Base-by-base conservation (phyloP, 1,284 basidiomycete species). In the Malassezia equina region DNA sequence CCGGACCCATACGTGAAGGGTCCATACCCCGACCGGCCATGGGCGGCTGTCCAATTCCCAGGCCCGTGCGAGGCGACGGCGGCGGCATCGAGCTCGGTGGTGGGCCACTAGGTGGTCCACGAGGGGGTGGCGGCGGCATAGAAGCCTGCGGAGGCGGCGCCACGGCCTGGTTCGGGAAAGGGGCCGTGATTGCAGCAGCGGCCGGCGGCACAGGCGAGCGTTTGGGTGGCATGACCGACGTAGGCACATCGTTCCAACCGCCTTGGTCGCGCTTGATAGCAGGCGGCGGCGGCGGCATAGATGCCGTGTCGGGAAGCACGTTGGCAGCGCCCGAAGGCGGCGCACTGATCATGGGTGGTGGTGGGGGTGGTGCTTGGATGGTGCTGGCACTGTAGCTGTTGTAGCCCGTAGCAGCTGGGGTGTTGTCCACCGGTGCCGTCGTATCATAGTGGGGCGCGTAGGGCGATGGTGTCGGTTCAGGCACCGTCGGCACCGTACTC, bases 221-320 rank as follows among this genome's bases (percentile, higher is more conserved):
- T 47, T 80, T 77, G 23, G 69, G 63, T 9, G 62, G 63, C 25
- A 51, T 34, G 1, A 61, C 47, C 5, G 59, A 56, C 24, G 51
- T 76, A 2, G 88, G 89, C 0, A 86, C 83, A 67, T 96, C 91
- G 70, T 96, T 96, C 90, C 90, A 96, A 0, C 88, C 88, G 9
- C 84, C 83, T 58, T 86, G 85, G 39, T 77, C 76, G 31, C 82
- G 80, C 62, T 83, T 84, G 23, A 77, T 67, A 2, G 75, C 77
- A 3, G 78, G 76, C 7, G 75, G 73, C 2, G 75, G 73, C 2
- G 71, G 65, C 28, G 62, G 54, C 27, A 42, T 15, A 23, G 48
- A 33, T n/a, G 59, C 32, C 23, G 27, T n/a, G 47, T 59, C 52
- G 28, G 60, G 60, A 36, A 57, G 52, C 59, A 55, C 52, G 19